Evolutionary conservation across 164 flowering plant species (phyloP).

Genomic region (grape (Vitis vinifera)): ASM3070453v1 NC_081809.1:5852501-5853000

Average conservation of each 20-base stretch:
- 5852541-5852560: conserved; percentile 3
- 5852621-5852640: background rate
- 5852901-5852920: too few relatives aligned
- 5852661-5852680: background rate
- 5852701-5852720: background rate
- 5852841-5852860: background rate
- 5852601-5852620: conserved; percentile 16
- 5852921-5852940: too few relatives aligned
- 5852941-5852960: too few relatives aligned
- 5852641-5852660: conserved; percentile 11
- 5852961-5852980: too few relatives aligned
- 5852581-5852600: background rate
- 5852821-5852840: conserved; percentile 1
- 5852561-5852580: background rate
- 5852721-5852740: conserved; percentile 8
- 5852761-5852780: background rate
- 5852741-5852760: conserved; percentile 15
- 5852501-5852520: conserved; percentile 37
- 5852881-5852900: conserved; percentile 4
- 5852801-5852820: background rate
- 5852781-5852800: background rate
- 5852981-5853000: too few relatives aligned
- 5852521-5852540: conserved; percentile 12
- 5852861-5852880: conserved; percentile 8
- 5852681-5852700: background rate